phyloP scores from a whole-genome alignment of 495 filamentous ascomycete genomes.

The Cairneyella variabilis region DNA sequence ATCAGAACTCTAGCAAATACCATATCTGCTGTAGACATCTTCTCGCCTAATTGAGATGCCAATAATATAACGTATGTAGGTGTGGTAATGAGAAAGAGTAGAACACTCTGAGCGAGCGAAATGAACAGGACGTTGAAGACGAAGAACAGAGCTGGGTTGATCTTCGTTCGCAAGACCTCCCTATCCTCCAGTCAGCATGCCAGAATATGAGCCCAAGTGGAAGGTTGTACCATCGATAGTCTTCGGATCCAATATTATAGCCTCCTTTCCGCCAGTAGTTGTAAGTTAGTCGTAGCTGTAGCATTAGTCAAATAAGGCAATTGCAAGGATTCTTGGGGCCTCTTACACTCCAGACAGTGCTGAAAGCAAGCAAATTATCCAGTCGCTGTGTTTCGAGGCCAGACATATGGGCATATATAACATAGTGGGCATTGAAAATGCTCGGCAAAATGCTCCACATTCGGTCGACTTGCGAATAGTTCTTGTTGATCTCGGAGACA shows the following conservation, averaged over 20 bases:
- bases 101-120: constrained; percentile 73
- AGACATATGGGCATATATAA: constrained; percentile 68
- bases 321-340: neutral
- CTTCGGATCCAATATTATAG: constrained; percentile 81
- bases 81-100: constrained; percentile 69
- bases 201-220: neutral
- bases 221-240: constrained; percentile 75
- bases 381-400: constrained; percentile 69
- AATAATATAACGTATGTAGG: constrained; percentile 80
- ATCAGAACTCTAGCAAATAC: constrained; percentile 64
- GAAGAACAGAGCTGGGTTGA: constrained; percentile 58
- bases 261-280: constrained; percentile 98
- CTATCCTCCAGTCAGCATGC: constrained; percentile 1
- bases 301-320: neutral
- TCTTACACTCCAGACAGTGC: constrained; percentile 77
- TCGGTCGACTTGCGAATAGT: constrained; percentile 93
- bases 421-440: constrained; percentile 85
- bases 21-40: constrained; percentile 56
- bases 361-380: constrained; percentile 69
- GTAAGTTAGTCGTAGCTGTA: constrained; percentile 78
- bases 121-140: constrained; percentile 88
- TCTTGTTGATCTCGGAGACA: constrained; percentile 76
- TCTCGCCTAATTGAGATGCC: constrained; percentile 30
- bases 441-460: constrained; percentile 87
- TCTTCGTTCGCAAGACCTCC: constrained; percentile 21